Percentiles rank a stretch among this genome's conserved stretches.
phyloP scores from a whole-genome alignment of 768 basidiomycete genomes.

The Leccinum barrowsii region DNA sequence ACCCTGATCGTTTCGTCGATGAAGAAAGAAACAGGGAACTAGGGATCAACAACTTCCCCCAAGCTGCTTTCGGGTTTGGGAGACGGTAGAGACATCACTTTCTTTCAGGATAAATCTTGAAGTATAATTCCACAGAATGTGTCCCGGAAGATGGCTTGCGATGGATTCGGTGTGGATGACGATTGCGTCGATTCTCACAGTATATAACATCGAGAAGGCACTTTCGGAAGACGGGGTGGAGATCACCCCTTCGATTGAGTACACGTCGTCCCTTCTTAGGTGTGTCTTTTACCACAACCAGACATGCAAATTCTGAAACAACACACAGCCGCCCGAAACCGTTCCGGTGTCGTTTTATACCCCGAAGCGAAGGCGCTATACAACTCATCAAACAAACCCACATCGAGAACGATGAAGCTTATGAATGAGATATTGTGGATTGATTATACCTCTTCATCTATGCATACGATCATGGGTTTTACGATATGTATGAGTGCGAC shows the following conservation, averaged over 20 bases:
- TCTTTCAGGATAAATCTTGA: neutral
- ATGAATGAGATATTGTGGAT: neutral
- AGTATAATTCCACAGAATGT: constrained; percentile 29
- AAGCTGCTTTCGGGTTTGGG: constrained; percentile 41
- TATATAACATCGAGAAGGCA: constrained; percentile 39
- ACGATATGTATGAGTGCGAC: neutral
- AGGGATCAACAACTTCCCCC: constrained; percentile 36
- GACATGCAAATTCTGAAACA: neutral
- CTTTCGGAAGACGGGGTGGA: constrained; percentile 29
- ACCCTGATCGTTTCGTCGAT: constrained; percentile 36
- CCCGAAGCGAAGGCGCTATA: constrained; percentile 32
- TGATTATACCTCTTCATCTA: neutral
- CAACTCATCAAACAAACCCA: constrained; percentile 26
- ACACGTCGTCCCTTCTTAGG: constrained; percentile 36
- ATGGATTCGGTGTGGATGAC: constrained; percentile 43
- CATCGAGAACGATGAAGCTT: neutral
- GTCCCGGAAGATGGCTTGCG: constrained; percentile 44
- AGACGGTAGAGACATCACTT: constrained; percentile 28
- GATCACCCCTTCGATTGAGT: constrained; percentile 35
- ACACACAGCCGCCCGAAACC: constrained; percentile 38
- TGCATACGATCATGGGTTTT: neutral
- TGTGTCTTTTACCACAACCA: constrained; percentile 11
- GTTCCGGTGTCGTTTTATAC: constrained; percentile 37
- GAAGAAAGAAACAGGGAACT: constrained; percentile 20
- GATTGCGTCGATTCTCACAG: constrained; percentile 37